These are phyloP conservation scores for Penicillium sp. DNA, from an alignment of 2,329 filamentous ascomycete species.

Conservation along the genomic window DNA sequence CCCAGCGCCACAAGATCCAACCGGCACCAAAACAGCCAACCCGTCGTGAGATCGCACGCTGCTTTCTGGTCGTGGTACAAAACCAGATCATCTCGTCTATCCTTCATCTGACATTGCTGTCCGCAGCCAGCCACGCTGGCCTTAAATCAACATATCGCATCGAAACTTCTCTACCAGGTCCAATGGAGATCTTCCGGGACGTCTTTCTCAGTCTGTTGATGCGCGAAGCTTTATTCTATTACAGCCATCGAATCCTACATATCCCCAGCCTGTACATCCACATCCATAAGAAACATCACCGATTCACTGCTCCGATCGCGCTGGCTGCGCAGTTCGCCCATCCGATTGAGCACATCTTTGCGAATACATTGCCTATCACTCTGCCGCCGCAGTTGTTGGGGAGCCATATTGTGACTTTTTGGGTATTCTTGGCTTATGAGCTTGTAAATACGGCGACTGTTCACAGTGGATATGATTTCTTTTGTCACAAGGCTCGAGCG, in stretches of 20 bases:
- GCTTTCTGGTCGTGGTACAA: conserved; percentile 45
- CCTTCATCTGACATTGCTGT: conserved; percentile 31
- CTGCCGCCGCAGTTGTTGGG: conserved; percentile 49
- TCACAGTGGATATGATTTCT: conserved; percentile 59
- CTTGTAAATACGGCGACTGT: conserved; percentile 54
- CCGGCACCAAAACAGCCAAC: conserved; percentile 52
- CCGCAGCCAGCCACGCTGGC: conserved; percentile 12
- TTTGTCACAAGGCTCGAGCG: conserved; percentile 44
- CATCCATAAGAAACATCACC: conserved; percentile 58
- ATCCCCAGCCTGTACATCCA: conserved; percentile 47
- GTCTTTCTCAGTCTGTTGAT: conserved; percentile 43
- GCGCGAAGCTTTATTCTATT: conserved; percentile 57
- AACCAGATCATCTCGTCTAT: conserved; percentile 48
- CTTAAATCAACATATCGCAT: conserved; percentile 40
- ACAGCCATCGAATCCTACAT: conserved; percentile 55
- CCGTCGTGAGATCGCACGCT: conserved; percentile 45
- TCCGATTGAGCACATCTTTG: conserved; percentile 55
- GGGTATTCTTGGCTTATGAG: conserved; percentile 50
- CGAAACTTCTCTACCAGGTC: conserved; percentile 37
- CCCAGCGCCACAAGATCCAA: conserved; percentile 55
- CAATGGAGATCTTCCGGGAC: conserved; percentile 41
- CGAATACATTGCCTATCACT: conserved; percentile 53
- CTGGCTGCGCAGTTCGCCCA: conserved; percentile 58
- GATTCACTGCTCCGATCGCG: conserved; percentile 56
- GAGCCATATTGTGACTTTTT: conserved; percentile 54